Evolutionary conservation across 805 yeast genomes (phyloP), one percentile per base, ranked within the genome.

Genomic region (Candida sithepensis): DNA sequence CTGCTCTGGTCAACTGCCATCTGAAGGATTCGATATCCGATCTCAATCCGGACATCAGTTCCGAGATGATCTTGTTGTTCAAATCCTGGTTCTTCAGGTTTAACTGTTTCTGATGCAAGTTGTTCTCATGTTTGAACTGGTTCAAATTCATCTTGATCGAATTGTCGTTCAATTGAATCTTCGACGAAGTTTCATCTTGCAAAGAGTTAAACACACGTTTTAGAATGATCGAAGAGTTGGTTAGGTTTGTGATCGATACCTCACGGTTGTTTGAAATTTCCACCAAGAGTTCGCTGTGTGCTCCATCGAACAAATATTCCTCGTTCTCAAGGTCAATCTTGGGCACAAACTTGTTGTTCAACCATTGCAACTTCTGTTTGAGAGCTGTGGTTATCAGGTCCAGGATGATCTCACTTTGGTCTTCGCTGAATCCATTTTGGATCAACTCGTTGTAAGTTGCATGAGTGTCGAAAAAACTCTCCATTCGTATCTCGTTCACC

Each of bases 1-100:
- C 97, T 63, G 94, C 79, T 47, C 97, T 74, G 1, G 97, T 90
- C 40, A 92, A 81, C 60, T 88, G 89, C 99, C 99, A 92, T 57
- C 98, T 75, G 51, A 92, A 73, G 49, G 84, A 81, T 67, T 92
- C 99, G 48, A 89, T 87, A 47, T 89, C 94, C 0, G 94, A 84
- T 60, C 88, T 81, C 62, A 90, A 78, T 7, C 88, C 94, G 30
- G 94, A 82, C 51, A 83, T 81, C 55, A 94, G 75, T 55, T 86
- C 86, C 4, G 94, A 86, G 21, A 87, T 80, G 49, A 92, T 91
- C 55, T 88, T 83, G 67, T 89, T 90, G 55, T 86, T 83, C 41
- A 92, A 75, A 59, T 87, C 96, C 60, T 88, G 95, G 45, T 90
- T 81, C 52, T 78, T 77, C 52, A 87, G 69, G 60, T 83, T 82